These are phyloP conservation scores for Anethum foeniculum DNA, from an alignment of 140 eudicot species.

Conservation along the genomic window DNA sequence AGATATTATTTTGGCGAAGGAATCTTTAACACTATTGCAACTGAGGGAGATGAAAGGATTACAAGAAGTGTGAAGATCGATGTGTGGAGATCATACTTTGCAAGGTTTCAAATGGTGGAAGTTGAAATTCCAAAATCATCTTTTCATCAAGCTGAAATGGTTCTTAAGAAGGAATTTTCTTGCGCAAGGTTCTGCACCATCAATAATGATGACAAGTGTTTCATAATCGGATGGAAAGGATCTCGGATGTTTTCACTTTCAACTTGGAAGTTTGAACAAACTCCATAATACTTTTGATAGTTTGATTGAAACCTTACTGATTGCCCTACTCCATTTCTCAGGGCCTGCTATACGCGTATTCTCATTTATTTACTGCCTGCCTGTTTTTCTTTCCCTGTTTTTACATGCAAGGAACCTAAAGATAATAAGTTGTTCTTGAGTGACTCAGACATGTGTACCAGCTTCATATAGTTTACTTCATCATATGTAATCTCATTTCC, in stretches of 20 bases:
- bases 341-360: neutral
- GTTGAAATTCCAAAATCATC: slow-evolving; percentile 5
- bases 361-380: neutral
- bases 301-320: neutral
- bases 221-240: slow-evolving; percentile 8
- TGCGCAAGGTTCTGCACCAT: slow-evolving; percentile 6
- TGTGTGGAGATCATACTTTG: slow-evolving; percentile 31
- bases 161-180: slow-evolving; percentile 5
- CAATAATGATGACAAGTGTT: neutral
- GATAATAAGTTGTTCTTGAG: neutral
- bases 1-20: slow-evolving; percentile 21
- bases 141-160: neutral
- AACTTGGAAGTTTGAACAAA: slow-evolving; percentile 3
- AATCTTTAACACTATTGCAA: slow-evolving; percentile 28
- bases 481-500: neutral
- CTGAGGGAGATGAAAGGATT: slow-evolving; percentile 26
- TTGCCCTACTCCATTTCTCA: neutral
- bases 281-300: neutral
- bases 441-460: neutral
- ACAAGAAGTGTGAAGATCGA: slow-evolving; percentile 21
- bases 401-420: neutral
- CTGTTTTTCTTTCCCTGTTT: neutral
- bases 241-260: slow-evolving; percentile 8
- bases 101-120: slow-evolving; percentile 10
- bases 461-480: neutral